Conservation (phyloP, 352 stramenopile species). For the Detonula confervacea region DNA sequence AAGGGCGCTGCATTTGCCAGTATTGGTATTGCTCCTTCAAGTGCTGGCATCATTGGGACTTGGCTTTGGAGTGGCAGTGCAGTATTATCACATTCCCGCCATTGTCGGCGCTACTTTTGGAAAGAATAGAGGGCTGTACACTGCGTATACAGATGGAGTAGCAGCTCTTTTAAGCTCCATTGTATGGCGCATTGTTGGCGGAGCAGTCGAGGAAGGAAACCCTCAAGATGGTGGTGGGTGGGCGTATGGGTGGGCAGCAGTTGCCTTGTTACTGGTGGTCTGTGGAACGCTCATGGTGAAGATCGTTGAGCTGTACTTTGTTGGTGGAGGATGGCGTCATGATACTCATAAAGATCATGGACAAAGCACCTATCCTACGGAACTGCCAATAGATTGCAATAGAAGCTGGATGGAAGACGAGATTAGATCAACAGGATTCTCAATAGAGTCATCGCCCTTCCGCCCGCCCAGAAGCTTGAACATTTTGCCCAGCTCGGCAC, state of each 20-base stretch:
- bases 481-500: conserved; percentile 46
- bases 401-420: conserved; percentile 58
- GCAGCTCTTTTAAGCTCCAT: conserved; percentile 68
- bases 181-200: conserved; percentile 75
- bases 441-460: conserved; percentile 32
- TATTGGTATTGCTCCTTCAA: conserved; percentile 76
- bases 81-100: conserved; percentile 81
- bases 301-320: conserved; percentile 83
- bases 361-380: conserved; percentile 11
- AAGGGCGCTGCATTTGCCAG: conserved; percentile 53
- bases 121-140: conserved; percentile 74
- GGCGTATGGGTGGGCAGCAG: conserved; percentile 82
- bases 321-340: conserved; percentile 46
- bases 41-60: conserved; percentile 62
- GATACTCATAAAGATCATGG: conserved; percentile 14
- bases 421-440: conserved; percentile 29
- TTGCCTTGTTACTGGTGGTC: conserved; percentile 79
- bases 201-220: conserved; percentile 69
- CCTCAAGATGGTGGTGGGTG: conserved; percentile 68
- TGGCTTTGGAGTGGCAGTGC: conserved; percentile 75
- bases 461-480: conserved; percentile 25
- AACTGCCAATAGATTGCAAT: conserved; percentile 41
- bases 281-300: conserved; percentile 79
- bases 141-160: conserved; percentile 78
- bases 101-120: conserved; percentile 78